Base-by-base conservation (phyloP, 1,139 yeast species). In the Geotrichum aggregatum region DNA sequence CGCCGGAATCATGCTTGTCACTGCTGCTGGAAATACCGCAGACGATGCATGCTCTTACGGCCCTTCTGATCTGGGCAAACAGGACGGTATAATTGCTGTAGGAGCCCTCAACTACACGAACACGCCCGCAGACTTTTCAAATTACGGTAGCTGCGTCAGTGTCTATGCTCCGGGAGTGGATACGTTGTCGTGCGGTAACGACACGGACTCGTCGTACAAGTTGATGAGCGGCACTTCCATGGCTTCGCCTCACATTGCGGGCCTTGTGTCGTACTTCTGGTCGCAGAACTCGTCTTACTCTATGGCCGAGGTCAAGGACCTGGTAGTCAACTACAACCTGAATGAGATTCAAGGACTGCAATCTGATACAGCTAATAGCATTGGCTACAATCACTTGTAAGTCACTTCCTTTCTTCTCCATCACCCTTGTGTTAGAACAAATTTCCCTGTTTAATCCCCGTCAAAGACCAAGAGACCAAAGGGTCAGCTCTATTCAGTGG, bases 201-300 rank as follows among this genome's bases (percentile, higher is more conserved):
- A 38, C 18, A 84, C 83, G 69, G 83, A 82, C 67, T 88, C 91
- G 43, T 81, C 87, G 5, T 84, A 89, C 59, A 87, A 89, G 41
- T 80, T 86, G 38, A 75, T 86, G 69, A 83, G 91, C 40, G 95
- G 95, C 71, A 87, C 95, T 11, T 85, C 94, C n/a, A 86, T 87
- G 95, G 94, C 95, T 31, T 83, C 95, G 39, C 95, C 95, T 47
- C 94, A 85, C 65, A 84, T 86, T 66, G 83, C 87, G 56, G 95
- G 95, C 61, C 76, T 86, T 65, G 61, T 48, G 4, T 58, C 61
- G 16, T 54, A 52, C 49, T 54, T 49, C 44, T 54, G 57, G 57
- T 49, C 57, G 14, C 39, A 36, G 38, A 36, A 50, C 26, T 39
- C 52, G 13, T 24, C 43, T 14, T 41, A 42, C 19, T 26, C 47